Percentiles rank a stretch among this genome's conserved stretches.
These are phyloP conservation scores for Aspergillus phoenicis DNA, from an alignment of 2,329 filamentous ascomycete species.

Conservation along the genomic window DNA sequence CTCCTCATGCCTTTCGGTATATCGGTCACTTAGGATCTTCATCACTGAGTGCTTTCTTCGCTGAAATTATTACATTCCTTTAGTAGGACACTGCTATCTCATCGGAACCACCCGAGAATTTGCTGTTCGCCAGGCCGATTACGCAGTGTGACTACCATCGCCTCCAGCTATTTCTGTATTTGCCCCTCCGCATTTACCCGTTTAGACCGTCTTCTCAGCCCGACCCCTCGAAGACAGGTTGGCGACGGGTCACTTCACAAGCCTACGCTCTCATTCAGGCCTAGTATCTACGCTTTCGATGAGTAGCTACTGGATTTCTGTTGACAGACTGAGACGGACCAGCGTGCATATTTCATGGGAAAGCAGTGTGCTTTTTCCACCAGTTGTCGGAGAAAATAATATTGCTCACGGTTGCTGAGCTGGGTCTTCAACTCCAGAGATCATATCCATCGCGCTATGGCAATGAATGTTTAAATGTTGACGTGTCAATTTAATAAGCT, in stretches of 20 bases:
- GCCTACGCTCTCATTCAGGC: not conserved
- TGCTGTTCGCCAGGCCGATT: not conserved
- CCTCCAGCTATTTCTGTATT: not conserved
- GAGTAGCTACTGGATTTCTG: not conserved
- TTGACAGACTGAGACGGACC: not conserved
- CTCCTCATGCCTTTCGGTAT: not conserved
- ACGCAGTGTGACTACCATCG: not conserved
- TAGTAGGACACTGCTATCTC: not conserved
- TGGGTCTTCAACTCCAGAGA: not conserved
- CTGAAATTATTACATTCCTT: not conserved
- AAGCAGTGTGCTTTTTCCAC: not conserved
- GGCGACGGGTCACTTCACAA: not conserved
- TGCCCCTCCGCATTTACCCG: not conserved
- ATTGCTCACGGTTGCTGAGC: not conserved
- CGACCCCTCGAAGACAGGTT: not conserved
- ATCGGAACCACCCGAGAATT: not conserved
- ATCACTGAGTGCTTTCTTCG: not conserved
- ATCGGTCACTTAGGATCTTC: not conserved
- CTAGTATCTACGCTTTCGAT: not conserved
- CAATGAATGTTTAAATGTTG: slow-evolving; percentile 18
- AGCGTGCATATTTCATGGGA: not conserved
- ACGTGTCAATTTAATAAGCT: slow-evolving; percentile 8
- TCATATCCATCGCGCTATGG: slow-evolving; percentile 18
- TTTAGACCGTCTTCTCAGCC: not conserved
- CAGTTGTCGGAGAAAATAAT: slow-evolving; percentile 3